Evolutionary conservation across 805 yeast genomes (phyloP).

Genomic region (Zygosaccharomyces bisporus): DNA sequence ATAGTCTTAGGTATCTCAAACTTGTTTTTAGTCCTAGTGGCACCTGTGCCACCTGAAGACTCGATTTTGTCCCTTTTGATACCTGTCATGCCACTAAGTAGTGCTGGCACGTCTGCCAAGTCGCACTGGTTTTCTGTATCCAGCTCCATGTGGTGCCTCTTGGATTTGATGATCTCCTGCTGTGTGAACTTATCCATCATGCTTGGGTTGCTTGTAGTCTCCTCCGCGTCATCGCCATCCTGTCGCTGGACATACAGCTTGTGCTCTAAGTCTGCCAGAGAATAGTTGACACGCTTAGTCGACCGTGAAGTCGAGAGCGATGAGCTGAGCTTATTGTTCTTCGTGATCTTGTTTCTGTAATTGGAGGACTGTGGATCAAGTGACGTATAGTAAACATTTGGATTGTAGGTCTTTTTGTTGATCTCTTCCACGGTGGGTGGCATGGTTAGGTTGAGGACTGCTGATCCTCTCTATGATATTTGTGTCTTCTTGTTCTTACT

Average conservation of each 20-base stretch:
- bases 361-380: conserved; percentile 22
- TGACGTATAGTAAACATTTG: conserved; percentile 33
- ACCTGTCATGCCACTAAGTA: conserved; percentile 32
- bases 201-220: conserved; percentile 11
- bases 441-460: no score
- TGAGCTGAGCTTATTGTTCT: conserved; percentile 10
- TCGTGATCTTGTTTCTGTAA: conserved; percentile 21
- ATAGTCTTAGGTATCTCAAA: conserved; percentile 33
- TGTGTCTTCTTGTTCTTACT: no score
- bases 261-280: conserved; percentile 35
- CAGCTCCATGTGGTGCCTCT: conserved; percentile 33
- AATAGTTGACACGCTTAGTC: conserved; percentile 35
- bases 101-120: conserved; percentile 29
- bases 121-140: conserved; percentile 34
- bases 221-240: conserved; percentile 11
- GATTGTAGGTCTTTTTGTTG: conserved; percentile 32
- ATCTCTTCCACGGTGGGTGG: conserved; percentile 32
- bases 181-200: conserved; percentile 28
- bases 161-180: conserved; percentile 32
- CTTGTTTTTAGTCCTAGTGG: conserved; percentile 26
- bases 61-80: conserved; percentile 32
- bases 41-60: conserved; percentile 16
- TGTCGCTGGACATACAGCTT: conserved; percentile 25
- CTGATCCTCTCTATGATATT: no score
- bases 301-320: conserved; percentile 23